Evolutionary conservation across 140 eudicot species (phyloP), one percentile per base, ranked within the genome.

Genomic region (Ambrosia hybrid): DNA sequence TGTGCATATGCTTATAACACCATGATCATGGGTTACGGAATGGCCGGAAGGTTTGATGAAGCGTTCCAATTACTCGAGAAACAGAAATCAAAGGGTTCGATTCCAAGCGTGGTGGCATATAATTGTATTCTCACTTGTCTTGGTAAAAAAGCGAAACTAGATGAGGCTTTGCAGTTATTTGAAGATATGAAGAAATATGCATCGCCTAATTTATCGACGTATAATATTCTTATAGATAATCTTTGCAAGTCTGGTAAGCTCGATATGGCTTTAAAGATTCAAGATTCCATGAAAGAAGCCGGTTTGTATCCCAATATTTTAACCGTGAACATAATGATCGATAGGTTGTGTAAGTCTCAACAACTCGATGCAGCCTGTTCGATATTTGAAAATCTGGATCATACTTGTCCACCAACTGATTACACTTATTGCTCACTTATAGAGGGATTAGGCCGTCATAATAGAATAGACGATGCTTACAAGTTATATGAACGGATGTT

Each of bases 1-100:
- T 90, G 99, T 83, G 97, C 96, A 17, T 91, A 94, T 77, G 99
- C 99, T 30, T 94, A 94, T 70, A 88, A 80, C 83, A 90, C 99
- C 51, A 83, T 94, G 95, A 84, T 94, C 69, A 94, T 94, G 99
- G 99, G 97, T 15, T 94, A 90, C 52, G 99, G 99, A 9, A 79
- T 88, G 74, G 85, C 88, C 1, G 99, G 99, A 33, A 88, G 71
- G 75, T 90, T 94, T 57, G 84, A 91, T 63, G 96, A 94, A 81
- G 99, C 97, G 5, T 88, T 83, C 49, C 73, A 43, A 4, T 80
- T 94, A 77, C 96, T 94, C 0, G 99, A 90, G 73, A 87, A 88
- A 73, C 97, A 90, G 72, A 94, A 73, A 65, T 56, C 6, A 10
- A 94, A 83, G 74, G 97, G 99, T 9, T 84, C 87, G n/a, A 94